Evolutionary conservation across 371 early-diverging fungal species (phyloP).

Genomic region (Amoeboaphelidium protococcarum): DNA sequence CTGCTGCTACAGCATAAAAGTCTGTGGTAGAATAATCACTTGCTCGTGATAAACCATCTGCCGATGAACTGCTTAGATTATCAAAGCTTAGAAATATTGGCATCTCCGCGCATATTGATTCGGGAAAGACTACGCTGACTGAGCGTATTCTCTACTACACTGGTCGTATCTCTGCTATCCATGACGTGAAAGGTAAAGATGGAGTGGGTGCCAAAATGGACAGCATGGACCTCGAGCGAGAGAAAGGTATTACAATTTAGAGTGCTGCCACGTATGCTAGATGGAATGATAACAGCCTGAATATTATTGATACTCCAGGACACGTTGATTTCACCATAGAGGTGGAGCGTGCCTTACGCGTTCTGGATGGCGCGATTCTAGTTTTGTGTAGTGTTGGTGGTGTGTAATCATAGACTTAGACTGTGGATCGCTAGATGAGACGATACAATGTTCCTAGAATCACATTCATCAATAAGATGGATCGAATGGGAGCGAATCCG

Average conservation of each 20-base stretch:
- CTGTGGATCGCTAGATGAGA: constrained; percentile 83
- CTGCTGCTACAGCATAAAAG: too few relatives aligned
- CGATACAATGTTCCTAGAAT: constrained; percentile 63
- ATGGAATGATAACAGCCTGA: constrained; percentile 50
- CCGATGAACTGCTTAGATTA: neutral
- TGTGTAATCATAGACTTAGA: constrained; percentile 71
- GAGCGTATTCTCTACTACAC: constrained; percentile 90
- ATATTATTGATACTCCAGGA: constrained; percentile 76
- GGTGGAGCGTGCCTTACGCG: constrained; percentile 68
- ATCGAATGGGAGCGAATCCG: constrained; percentile 81
- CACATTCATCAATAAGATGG: constrained; percentile 73
- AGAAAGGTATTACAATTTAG: constrained; percentile 82
- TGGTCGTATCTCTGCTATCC: constrained; percentile 81
- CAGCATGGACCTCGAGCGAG: constrained; percentile 91
- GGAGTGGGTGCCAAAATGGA: constrained; percentile 96
- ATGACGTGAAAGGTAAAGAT: constrained; percentile 90
- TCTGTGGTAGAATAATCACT: too few relatives aligned
- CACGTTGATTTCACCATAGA: constrained; percentile 84
- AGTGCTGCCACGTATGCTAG: constrained; percentile 59
- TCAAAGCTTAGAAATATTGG: constrained; percentile 63
- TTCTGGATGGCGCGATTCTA: constrained; percentile 64
- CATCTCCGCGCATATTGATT: constrained; percentile 95
- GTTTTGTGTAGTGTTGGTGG: constrained; percentile 63
- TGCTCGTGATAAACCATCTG: too few relatives aligned
- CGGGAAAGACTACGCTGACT: constrained; percentile 90